Base-by-base conservation (phyloP, 2,329 filamentous ascomycete genomes). In the Aspergillus calidoustus region DNA sequence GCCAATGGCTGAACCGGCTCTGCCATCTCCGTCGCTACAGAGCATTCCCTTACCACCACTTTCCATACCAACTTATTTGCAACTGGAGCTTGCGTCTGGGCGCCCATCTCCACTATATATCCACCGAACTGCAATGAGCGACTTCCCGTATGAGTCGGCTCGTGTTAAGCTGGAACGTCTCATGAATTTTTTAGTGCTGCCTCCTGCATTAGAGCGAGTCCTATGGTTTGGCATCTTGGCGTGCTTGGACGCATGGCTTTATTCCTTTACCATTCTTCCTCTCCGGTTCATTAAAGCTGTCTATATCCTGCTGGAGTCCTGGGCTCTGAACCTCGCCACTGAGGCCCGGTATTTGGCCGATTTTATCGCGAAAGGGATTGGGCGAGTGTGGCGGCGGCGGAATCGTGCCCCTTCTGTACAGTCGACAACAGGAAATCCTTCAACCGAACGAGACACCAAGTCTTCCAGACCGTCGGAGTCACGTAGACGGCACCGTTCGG, bases 221-320 rank as follows among this genome's bases (percentile, higher is more conserved):
- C 84, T 99, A 6, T 87, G 89, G 62, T 98, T 99, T 77, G 95
- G 95, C 7, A 89, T 91, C 0, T 79, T 98, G 38, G 93, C 94
- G 7, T 99, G 95, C 77, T 82, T 99, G 6, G 95, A 99, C 75
- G 91, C 94, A 1, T 99, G 94, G 93, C 85, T 99, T 1, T 95
- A 97, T 78, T 96, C 92, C 0, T 96, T 99, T 70, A 99, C 95
- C 0, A 97, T 99, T 49, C 81, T 99, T 0, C 95, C 95, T 0
- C 84, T 99, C 62, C 87, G 95, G 2, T 98, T 99, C 69, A 76
- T 91, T 57, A 90, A 93, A 61, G 94, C 95, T 1, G 71, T 94
- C 0, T 87, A 87, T 22, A 88, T 98, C 2, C 79, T 99, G 28
- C 76, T 87, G 9, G 85, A 86, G 63, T 98, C 93, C 84, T 96